A percentile compares a stretch with the other conserved stretches of the same genome.
Evolutionary conservation across 495 filamentous ascomycete genomes (phyloP).

Genomic region (Cenococcum geophilum): DNA sequence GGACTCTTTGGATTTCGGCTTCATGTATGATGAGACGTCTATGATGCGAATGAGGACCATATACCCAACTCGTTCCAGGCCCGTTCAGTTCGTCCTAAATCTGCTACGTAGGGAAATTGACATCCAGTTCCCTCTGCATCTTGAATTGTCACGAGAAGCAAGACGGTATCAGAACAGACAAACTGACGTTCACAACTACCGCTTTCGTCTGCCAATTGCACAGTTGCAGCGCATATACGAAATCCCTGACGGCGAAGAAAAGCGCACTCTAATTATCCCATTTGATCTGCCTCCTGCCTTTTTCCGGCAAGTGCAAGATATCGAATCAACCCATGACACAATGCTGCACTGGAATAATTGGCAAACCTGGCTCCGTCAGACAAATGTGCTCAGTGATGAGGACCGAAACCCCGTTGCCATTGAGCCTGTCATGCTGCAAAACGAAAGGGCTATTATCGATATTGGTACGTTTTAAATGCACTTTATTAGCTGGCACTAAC

Average conservation of each 20-base stretch:
- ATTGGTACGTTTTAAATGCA: conserved; percentile 50
- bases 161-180: background rate
- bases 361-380: conserved; percentile 71
- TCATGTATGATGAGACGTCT: conserved; percentile 42
- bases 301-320: conserved; percentile 50
- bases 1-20: conserved; percentile 42
- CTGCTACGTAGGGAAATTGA: conserved; percentile 34
- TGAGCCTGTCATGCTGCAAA: conserved; percentile 50
- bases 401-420: conserved; percentile 32
- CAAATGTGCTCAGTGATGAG: conserved; percentile 53
- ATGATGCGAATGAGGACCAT: conserved; percentile 49
- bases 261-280: conserved; percentile 49
- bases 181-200: conserved; percentile 33
- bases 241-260: conserved; percentile 32
- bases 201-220: conserved; percentile 58
- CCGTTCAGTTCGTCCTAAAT: conserved; percentile 34
- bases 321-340: conserved; percentile 37
- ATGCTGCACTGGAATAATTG: conserved; percentile 53
- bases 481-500: conserved; percentile 40
- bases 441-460: conserved; percentile 58
- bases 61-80: background rate
- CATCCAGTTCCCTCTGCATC: conserved; percentile 28
- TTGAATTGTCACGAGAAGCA: conserved; percentile 5
- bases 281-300: conserved; percentile 61
- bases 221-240: conserved; percentile 55